A percentile compares a stretch with the other conserved stretches of the same genome.
Evolutionary conservation across 495 filamentous ascomycete species (phyloP).

Genomic region (Podospora comata): DNA sequence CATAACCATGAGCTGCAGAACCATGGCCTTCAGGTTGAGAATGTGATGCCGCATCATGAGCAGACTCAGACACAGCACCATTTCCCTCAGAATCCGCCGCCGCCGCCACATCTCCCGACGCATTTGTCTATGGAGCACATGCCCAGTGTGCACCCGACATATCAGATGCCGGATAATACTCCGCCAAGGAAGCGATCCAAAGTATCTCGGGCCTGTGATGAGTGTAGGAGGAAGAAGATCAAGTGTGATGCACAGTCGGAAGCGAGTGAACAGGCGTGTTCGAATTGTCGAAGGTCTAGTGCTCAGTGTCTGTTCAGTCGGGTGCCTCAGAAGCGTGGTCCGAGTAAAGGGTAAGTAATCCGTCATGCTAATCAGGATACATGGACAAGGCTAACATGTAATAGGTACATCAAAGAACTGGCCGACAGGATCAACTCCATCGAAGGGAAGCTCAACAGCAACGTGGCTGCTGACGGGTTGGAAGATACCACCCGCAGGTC

Average conservation of each 20-base stretch:
- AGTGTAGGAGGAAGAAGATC: slow-evolving; percentile 95
- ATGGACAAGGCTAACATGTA: slow-evolving; percentile 14
- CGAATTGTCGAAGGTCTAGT: slow-evolving; percentile 76
- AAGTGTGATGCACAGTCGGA: slow-evolving; percentile 88
- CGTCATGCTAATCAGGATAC: background rate
- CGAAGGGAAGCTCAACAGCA: slow-evolving; percentile 57
- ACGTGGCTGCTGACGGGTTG: slow-evolving; percentile 18
- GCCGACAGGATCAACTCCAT: slow-evolving; percentile 83
- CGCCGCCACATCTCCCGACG: slow-evolving; percentile 33
- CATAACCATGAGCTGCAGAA: slow-evolving; percentile 27
- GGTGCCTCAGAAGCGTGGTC: slow-evolving; percentile 90
- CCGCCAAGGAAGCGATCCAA: slow-evolving; percentile 82
- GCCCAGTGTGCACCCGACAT: slow-evolving; percentile 20
- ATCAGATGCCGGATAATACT: slow-evolving; percentile 50
- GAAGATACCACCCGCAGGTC: slow-evolving; percentile 32
- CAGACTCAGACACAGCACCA: slow-evolving; percentile 18
- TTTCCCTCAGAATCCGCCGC: slow-evolving; percentile 22
- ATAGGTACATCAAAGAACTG: slow-evolving; percentile 91
- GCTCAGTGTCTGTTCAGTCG: slow-evolving; percentile 84
- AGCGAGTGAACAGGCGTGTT: slow-evolving; percentile 72
- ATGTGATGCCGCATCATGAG: slow-evolving; percentile 24
- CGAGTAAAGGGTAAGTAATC: slow-evolving; percentile 80
- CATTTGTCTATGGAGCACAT: slow-evolving; percentile 33
- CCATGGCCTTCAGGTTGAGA: slow-evolving; percentile 13
- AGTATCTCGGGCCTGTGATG: slow-evolving; percentile 90